Evolutionary conservation across 345 rosid genomes (phyloP).

Genomic region (Ceriops tagal): DNA sequence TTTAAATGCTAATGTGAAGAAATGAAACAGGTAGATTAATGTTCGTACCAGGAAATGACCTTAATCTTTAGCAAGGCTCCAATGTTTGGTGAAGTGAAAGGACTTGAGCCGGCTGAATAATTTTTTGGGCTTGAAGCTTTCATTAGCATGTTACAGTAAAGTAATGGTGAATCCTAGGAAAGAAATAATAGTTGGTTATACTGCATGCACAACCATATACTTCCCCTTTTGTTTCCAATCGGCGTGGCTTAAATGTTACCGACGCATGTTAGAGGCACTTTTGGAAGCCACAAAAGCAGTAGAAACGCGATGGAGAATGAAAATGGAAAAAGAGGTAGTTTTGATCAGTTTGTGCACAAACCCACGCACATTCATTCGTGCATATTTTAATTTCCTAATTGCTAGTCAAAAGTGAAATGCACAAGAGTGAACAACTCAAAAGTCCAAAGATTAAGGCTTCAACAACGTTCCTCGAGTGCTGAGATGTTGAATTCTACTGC

Average conservation of each 20-base stretch:
- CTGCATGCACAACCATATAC: constrained; percentile 12
- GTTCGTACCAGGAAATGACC: constrained; percentile 46
- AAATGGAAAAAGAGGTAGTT: constrained; percentile 9
- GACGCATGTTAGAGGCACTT: constrained; percentile 13
- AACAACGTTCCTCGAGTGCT: constrained; percentile 44
- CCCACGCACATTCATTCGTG: not conserved
- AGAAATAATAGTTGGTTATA: constrained; percentile 8
- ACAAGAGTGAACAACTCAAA: constrained; percentile 38
- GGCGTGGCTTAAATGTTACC: constrained; percentile 24
- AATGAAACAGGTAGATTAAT: not conserved
- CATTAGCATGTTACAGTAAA: constrained; percentile 28
- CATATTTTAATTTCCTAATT: not conserved
- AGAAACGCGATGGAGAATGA: constrained; percentile 11
- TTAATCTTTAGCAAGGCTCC: constrained; percentile 49
- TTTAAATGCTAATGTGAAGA: not conserved
- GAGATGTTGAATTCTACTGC: constrained; percentile 30
- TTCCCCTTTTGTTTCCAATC: constrained; percentile 8
- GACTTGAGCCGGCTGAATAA: constrained; percentile 49
- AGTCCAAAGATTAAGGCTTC: constrained; percentile 42
- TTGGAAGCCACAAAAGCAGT: constrained; percentile 30
- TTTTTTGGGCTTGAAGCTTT: constrained; percentile 49
- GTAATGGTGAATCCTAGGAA: not conserved
- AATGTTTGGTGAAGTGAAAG: constrained; percentile 53
- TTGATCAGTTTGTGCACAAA: constrained; percentile 16
- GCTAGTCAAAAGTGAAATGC: constrained; percentile 46